Base-by-base conservation (phyloP, 495 filamentous ascomycete genomes). In the Elaphomyces granulatus region DNA sequence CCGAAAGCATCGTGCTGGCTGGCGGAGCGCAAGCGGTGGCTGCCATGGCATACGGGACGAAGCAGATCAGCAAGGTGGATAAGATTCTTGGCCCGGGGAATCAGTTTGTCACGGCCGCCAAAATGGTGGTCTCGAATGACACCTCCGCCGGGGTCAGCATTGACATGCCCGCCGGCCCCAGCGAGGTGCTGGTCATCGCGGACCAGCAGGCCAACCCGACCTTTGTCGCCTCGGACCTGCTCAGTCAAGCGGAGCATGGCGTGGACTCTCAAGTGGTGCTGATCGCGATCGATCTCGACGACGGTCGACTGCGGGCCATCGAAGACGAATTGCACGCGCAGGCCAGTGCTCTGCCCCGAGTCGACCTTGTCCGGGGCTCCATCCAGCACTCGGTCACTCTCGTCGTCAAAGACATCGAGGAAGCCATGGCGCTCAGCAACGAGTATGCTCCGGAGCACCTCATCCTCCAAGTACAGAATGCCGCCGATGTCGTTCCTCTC, bases 71-170 rank as follows among this genome's bases (percentile, higher is more conserved):
- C 54, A 98, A 98, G 65, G 92, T 96, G 14, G 90, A 98, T 70
- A 98, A 98, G 77, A 94, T 98, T 50, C 74, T 98, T 3, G 90
- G 90, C 1, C 90, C 90, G 2, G 90, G 90, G 30, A 98, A 98
- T 61, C 90, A 98, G 60, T 98, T 96, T 52, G 92, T 98, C 19
- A 98, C 90, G 0, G 90, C 92, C 0, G 90, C 83, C 36, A 98
- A 98, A 75, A 98, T 98, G 90, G 62, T 82, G 42, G 90, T 98
- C 6, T 78, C 78, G 54, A 98, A 96, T 59, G 92, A 96, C 53
- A 95, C 90, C 23, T 87, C 81, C 37, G 90, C 90, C 1, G 78
- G 82, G 21, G 90, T 98, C 12, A 79, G 82, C 59, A 98, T 98
- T 52, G 90, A 98, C 55, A 98, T 98, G 90, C 90, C 90, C 8